Conservation (phyloP, 169 alveolate genomes). For the Plasmodium vivax region DNA sequence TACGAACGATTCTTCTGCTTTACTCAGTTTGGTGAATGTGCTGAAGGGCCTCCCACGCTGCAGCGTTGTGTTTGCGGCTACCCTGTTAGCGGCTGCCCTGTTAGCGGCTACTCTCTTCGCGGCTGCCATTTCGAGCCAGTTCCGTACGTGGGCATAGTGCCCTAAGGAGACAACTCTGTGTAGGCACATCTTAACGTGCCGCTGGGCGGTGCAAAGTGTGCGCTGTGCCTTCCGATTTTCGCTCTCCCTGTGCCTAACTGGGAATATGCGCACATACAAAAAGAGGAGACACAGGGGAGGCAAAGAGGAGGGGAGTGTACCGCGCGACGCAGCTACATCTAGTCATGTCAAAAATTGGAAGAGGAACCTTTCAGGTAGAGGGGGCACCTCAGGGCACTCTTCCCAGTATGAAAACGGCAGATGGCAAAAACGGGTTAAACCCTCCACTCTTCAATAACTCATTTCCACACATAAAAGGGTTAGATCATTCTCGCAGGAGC, state of each 20-base stretch:
- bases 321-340: neutral
- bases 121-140: neutral
- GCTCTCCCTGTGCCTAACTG: neutral
- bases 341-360: neutral
- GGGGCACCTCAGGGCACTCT: neutral
- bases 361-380: neutral
- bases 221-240: neutral
- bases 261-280: neutral
- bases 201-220: neutral
- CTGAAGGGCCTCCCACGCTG: neutral
- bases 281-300: neutral
- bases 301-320: neutral
- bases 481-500: neutral
- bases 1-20: constrained; percentile 25
- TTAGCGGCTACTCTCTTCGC: neutral
- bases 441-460: neutral
- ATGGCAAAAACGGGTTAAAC: neutral
- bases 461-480: neutral
- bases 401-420: neutral
- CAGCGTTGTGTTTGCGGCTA: neutral
- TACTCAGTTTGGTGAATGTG: constrained; percentile 43
- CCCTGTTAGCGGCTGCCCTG: neutral
- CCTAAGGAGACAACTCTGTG: constrained; percentile 8
- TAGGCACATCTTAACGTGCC: neutral
- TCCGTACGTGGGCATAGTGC: constrained; percentile 11